Evolutionary conservation across 257 asterid species (phyloP).

Genomic region (Jacaranda copaia): DNA sequence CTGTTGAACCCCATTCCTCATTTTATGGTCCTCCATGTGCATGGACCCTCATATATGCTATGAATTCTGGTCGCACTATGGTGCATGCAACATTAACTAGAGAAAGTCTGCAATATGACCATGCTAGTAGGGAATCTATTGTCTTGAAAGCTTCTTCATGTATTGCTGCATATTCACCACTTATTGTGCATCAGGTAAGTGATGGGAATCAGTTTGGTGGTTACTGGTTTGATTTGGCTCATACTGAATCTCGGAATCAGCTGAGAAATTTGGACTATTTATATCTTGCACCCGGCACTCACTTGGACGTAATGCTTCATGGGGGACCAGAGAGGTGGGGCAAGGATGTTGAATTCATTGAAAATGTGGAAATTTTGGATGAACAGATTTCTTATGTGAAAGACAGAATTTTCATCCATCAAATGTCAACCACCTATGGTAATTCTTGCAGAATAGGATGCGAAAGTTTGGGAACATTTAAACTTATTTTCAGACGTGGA

Average conservation of each 20-base stretch:
- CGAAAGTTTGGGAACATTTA: conserved; percentile 66
- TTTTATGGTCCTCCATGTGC: conserved; percentile 79
- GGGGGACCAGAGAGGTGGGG: conserved; percentile 95
- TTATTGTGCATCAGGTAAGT: conserved; percentile 75
- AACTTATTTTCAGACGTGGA: conserved; percentile 77
- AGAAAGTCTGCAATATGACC: conserved; percentile 65
- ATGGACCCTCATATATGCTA: conserved; percentile 71
- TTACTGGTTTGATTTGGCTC: conserved; percentile 68
- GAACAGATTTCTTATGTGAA: conserved; percentile 45
- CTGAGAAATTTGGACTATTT: conserved; percentile 59
- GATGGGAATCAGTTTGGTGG: conserved; percentile 97
- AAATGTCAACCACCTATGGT: conserved; percentile 52
- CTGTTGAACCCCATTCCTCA: conserved; percentile 35
- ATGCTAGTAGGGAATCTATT: conserved; percentile 54
- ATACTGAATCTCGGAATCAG: conserved; percentile 56
- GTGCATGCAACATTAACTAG: conserved; percentile 72
- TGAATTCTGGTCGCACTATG: conserved; percentile 65
- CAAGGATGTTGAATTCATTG: conserved; percentile 70
- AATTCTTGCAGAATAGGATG: conserved; percentile 74
- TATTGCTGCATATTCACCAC: conserved; percentile 79
- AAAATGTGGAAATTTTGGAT: conserved; percentile 56
- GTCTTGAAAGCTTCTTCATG: conserved; percentile 64
- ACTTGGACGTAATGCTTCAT: conserved; percentile 71
- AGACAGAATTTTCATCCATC: conserved; percentile 45
- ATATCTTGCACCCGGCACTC: conserved; percentile 80